Evolutionary conservation across 225 moss, liverwort and hornwort genomes (phyloP), one percentile per base, ranked within the genome.

Genomic region (Physcomitrium patens): DNA sequence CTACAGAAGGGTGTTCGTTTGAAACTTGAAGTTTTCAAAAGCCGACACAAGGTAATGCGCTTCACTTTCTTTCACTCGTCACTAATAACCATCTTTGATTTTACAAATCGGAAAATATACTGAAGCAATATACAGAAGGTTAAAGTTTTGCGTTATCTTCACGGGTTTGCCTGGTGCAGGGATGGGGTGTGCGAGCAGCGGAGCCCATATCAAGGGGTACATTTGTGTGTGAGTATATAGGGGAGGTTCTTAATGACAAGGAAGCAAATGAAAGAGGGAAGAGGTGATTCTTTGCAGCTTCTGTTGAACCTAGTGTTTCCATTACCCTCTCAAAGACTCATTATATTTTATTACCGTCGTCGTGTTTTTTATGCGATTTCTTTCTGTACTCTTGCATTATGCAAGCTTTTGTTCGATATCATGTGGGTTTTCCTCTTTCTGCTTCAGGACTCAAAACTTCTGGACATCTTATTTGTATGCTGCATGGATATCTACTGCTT

Each of bases 171-270:
- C 41, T 50, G 17, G 61, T 89, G 84, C 83, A 97, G 97, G 99
- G 99, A n/a, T 99, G 99, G 99, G 95, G 93, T 77, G 99, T 99
- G 50, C 89, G 95, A 74, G 93, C 99, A 60, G 93, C 86, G 42
- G 84, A 99, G 71, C 68, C 84, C 73, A 95, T 99, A 78, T 51
- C 82, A 9, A 86, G 91, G 60, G 99, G 99, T 37, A 88, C 99
- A 50, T 99, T 99, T 84, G 91, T 99, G 56, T 99, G 99, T 75
- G 99, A 99, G 85, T 99, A 99, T 66, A 61, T 99, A 26, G 99
- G 99, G 73, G 99, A 99, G 82, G 91, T 99, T 31, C 86, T 99
- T 22, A 91, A 82, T 71, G 94, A 99, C 77, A 78, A 85, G 55
- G 99, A 99, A 76, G 99, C 99, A 68, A 95, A 99, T 75, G 77